Evolutionary conservation across 2,329 filamentous ascomycete genomes (phyloP), one percentile per base, ranked within the genome.

Genomic region (Penicillium sp.): DNA sequence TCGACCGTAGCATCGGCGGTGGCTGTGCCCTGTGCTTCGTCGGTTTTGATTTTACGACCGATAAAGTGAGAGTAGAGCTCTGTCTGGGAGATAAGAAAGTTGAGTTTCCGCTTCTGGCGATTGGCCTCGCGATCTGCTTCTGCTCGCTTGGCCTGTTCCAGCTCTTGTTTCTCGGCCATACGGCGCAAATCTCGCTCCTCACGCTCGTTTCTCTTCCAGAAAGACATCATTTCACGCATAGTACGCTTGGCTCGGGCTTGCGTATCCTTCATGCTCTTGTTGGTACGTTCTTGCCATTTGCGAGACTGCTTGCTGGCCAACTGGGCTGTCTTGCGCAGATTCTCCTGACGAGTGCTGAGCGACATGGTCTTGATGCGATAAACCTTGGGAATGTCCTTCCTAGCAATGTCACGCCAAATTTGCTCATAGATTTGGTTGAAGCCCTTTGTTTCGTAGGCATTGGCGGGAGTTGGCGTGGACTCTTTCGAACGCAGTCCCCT

Each of bases 61-160:
- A 99, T 97, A 74, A 99, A 99, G 80, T 99, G 94, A 43, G 93
- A 97, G 79, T 99, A 99, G 51, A 99, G 82, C 72, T 99, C 94
- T 0, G 94, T 99, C 77, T 99, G 94, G 1, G 93, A 97, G 73
- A 99, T 99, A 62, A 99, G 83, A 82, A 99, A 99, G 77, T 99
- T 97, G 71, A 99, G 89, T 79, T 99, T 99, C 67, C 94, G 87
- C 83, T 96, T 96, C 77, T 99, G 94, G 62, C 94, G 85, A 65
- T 96, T 96, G 16, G 94, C 91, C 82, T 99, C 94, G 63, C 95
- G 91, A 66, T 97, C 94, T 5, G 94, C 94, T 78, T 99, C 94
- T 59, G 93, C 92, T 76, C 93, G 95, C 75, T 94, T 92, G 18
- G 94, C 94, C 67, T 94, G 95, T 71, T 99, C 94, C 48, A 99